Evolutionary conservation across 140 eudicot species (phyloP), one percentile per base, ranked within the genome.

Genomic region (Anethum foeniculum): DNA sequence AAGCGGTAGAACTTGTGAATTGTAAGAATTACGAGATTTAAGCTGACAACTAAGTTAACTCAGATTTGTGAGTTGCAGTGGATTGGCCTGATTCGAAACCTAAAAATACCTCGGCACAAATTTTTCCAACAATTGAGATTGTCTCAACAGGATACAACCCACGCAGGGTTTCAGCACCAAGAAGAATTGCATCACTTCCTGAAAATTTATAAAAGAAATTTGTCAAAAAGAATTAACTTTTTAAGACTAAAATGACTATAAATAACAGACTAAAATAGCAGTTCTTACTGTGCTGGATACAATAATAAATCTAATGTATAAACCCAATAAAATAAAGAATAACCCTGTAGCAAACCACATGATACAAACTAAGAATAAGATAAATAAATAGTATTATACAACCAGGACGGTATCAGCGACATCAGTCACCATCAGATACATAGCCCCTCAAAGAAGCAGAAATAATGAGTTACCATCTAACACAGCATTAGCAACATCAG

Each of bases 401-500:
- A 6, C 23, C 46, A 69, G 6, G 46, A 69, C 27, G 5, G n/a
- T 3, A 13, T 32, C 4, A 30, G 41, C 41, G 18, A 69, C 23
- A 69, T 14, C 44, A 36, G n/a, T 32, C 44, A 69, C 38, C 65
- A 32, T 21, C 48, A 46, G n/a, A 76, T 7, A 36, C 54, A 16
- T 32, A 19, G 30, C 52, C 56, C 56, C 46, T 16, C 79, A 36
- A 41, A 34, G 23, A 34, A 54, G 49, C 15, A 32, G 7, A 64
- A 71, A 43, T 34, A 80, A 47, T 6, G 77, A 84, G 77, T 75
- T 64, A 90, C 96, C 96, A 44, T 90, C 96, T 83, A 90, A 67
- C 3, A 90, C 93, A 75, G 96, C 96, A 88, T 90, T 90, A 68
- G 96, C 96, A 82, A 90, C 96, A 87, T 90, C 96, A 73, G 96